These are phyloP conservation scores for Pseudocercospora fijiensis DNA, from an alignment of 2,329 filamentous ascomycete genomes.

Conservation along the genomic window DNA sequence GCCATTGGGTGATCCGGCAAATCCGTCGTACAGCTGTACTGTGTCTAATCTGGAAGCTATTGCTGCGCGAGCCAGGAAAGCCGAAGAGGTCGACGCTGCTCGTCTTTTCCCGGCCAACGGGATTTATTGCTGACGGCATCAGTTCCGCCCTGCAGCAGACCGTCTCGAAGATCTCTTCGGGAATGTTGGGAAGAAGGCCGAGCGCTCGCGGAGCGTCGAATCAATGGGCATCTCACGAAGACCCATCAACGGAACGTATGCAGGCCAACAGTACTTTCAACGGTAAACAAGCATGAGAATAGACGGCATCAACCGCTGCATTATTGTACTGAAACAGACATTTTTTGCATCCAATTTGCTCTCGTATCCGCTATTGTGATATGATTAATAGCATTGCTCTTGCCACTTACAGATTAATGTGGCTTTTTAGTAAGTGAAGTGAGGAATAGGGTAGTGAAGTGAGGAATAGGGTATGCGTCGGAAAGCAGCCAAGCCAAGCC, in stretches of 20 bases:
- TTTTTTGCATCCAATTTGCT: not conserved
- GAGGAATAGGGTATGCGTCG: not conserved
- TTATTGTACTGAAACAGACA: not conserved
- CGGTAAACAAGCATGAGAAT: not conserved
- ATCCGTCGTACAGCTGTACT: constrained; percentile 64
- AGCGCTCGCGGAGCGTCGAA: not conserved
- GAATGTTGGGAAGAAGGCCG: constrained; percentile 1
- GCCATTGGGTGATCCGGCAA: constrained; percentile 64
- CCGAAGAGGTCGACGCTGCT: constrained; percentile 48
- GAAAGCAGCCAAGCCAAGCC: not conserved
- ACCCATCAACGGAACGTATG: not conserved
- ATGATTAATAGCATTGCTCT: not conserved
- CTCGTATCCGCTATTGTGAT: not conserved
- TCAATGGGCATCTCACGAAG: not conserved
- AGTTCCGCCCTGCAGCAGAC: not conserved
- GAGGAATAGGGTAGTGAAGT: not conserved
- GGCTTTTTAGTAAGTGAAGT: not conserved
- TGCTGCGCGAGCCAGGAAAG: constrained; percentile 12
- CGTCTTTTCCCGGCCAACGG: constrained; percentile 50
- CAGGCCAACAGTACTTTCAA: not conserved
- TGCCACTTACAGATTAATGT: not conserved
- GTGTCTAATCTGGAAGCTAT: constrained; percentile 18
- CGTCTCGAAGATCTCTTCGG: not conserved
- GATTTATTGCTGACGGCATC: not conserved
- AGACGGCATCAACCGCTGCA: not conserved